Base-by-base conservation (phyloP, 495 filamentous ascomycete species). In the Lasiosphaeria miniovina region DNA sequence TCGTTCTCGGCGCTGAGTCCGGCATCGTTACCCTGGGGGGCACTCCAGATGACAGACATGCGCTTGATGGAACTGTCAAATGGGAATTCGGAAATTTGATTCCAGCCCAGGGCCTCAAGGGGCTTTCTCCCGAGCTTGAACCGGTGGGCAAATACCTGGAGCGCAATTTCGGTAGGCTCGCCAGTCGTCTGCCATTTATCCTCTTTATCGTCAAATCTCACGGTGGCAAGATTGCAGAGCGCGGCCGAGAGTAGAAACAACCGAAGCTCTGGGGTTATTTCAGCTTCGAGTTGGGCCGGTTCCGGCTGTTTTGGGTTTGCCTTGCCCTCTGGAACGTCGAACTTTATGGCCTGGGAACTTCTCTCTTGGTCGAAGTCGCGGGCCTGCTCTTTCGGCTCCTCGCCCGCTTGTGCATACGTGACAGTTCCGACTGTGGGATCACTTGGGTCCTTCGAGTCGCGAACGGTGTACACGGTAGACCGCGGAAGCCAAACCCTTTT, bases 61-160 rank as follows among this genome's bases (percentile, higher is more conserved):
- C 86, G 83, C 76, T 93, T 94, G 75, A 94, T 88, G 49, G 78
- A 79, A 56, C 86, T 89, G 68, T 94, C 90, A 58, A 94, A 94
- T 6, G 88, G 87, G 64, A 89, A 93, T 70, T 94, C 90, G 40
- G 82, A 82, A 14, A 86, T 69, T 61, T 90, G 84, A 52, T 81
- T 77, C 79, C 89, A 87, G 12, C 83, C 85, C 3, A 76, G 65
- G 3, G 71, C 66, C 45, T 79, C 75, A 11, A 86, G 69, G 2
- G 80, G 63, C 58, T 77, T 80, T 61, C 82, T 84, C 51, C 84
- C 86, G 55, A 75, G 77, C 12, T 84, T 75, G 65, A 91, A 91
- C 40, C 90, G 83, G 68, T 86, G 79, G 0, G 88, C 82, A 59
- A 94, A 89, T 43, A 94, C 87, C 62, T 92, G 88, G 1, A 94